Percentiles rank a stretch among this genome's conserved stretches.
phyloP scores from a whole-genome alignment of 169 alveolate genomes.

The Plasmodium adleri region DNA sequence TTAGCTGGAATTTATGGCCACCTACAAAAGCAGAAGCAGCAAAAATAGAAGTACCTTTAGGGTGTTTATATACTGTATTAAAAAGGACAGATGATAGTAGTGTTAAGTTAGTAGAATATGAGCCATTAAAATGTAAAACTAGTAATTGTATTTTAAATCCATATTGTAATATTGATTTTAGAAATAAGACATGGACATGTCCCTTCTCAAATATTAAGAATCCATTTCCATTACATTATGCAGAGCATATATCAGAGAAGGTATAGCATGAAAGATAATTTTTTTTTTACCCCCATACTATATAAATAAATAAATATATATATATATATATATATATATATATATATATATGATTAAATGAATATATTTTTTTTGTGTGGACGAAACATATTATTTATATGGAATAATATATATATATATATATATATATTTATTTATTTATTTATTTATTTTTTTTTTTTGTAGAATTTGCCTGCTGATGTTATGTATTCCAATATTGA shows the following conservation, averaged over 20 bases:
- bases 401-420: neutral
- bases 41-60: slow-evolving; percentile 97
- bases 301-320: too few relatives aligned
- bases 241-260: slow-evolving; percentile 96
- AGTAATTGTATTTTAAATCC: slow-evolving; percentile 96
- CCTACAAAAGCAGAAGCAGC: slow-evolving; percentile 95
- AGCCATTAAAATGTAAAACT: slow-evolving; percentile 93
- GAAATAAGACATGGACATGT: slow-evolving; percentile 98
- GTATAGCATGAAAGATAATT: slow-evolving; percentile 18
- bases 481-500: slow-evolving; percentile 97
- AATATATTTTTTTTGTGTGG: neutral
- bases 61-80: slow-evolving; percentile 95
- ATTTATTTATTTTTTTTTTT: neutral
- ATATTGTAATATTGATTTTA: slow-evolving; percentile 95
- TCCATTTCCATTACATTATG: slow-evolving; percentile 97
- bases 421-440: neutral
- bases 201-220: slow-evolving; percentile 95
- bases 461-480: slow-evolving; percentile 96
- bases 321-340: neutral
- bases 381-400: neutral
- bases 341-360: slow-evolving; percentile 6
- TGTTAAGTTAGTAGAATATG: slow-evolving; percentile 94
- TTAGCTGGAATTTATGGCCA: slow-evolving; percentile 99
- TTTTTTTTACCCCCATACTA: neutral
- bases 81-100: slow-evolving; percentile 87